Evolutionary conservation across 1,139 yeast species (phyloP), one percentile per base, ranked within the genome.

Genomic region (Arxiozyma bovina): DNA sequence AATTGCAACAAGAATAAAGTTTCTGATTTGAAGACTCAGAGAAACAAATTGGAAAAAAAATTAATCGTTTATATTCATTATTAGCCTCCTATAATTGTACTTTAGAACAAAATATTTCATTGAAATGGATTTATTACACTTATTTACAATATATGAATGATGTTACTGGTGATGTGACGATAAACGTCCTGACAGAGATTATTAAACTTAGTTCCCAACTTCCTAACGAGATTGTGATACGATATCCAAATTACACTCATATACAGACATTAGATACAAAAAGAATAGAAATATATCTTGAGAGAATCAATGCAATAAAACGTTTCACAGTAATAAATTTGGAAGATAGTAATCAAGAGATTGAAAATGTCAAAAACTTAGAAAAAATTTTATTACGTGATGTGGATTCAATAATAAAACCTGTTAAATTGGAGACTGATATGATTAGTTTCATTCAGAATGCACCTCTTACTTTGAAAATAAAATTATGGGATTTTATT

Each of bases 401-500:
- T 41, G 55, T 56, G 5, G 43, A 56, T 22, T 47, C 50, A 2
- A 50, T 38, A 15, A 42, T 52, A 51, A 4, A 21, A 17, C 18
- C 52, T 8, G 53, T 51, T n/a, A 22, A 49, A 7, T 78, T 77
- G 45, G 73, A 77, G 42, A 59, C 63, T 3, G 81, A 89, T 4
- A 82, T 88, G 65, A 74, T 76, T 27, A 68, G 72, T 20, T 89
- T 89, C 62, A 73, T 93, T 22, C 72, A 73, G 1, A 73, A 74
- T 17, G 82, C 96, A 0, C 80, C 93, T 0, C 74, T 85, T 22
- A 85, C 82, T 43, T 77, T 90, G 69, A 81, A 79, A 54, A 72
- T 89, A 43, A 82, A 82, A 55, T 72, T 93, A 3, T 91, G 98
- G 97, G 80, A 81, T 49, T 76, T 87, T 25, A 72, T 93, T 20